Conservation (phyloP, 352 stramenopile genomes). For the Phytophthora kernoviae region DNA sequence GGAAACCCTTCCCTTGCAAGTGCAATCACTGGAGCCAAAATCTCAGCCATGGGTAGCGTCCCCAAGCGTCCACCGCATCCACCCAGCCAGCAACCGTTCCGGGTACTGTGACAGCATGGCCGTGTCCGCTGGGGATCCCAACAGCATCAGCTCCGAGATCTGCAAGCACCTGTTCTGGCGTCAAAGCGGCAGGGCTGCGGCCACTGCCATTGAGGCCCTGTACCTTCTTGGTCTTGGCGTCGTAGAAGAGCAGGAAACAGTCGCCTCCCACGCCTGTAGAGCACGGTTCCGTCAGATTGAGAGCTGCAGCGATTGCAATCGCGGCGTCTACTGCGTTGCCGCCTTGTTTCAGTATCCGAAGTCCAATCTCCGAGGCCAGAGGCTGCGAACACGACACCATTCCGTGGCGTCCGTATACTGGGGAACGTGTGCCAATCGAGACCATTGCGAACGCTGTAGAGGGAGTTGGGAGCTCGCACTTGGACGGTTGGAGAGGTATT, state of each 20-base stretch:
- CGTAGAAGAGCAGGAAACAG: conserved; percentile 96
- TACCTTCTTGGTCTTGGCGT: conserved; percentile 85
- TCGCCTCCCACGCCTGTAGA: conserved; percentile 90
- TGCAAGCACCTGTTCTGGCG: conserved; percentile 60
- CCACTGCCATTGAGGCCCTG: conserved; percentile 94
- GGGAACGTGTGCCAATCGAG: conserved; percentile 75
- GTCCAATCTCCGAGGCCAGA: conserved; percentile 91
- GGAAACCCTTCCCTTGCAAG: conserved; percentile 94
- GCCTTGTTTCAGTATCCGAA: conserved; percentile 87
- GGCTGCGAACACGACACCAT: conserved; percentile 95
- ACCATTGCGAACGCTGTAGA: conserved; percentile 34
- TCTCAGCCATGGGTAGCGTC: conserved; percentile 81
- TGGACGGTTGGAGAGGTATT: conserved; percentile 12
- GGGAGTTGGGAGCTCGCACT: neutral
- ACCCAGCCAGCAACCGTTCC: conserved; percentile 93
- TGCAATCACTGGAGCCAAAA: conserved; percentile 90
- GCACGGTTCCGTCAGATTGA: conserved; percentile 74
- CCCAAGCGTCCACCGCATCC: conserved; percentile 88
- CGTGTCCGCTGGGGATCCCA: conserved; percentile 56
- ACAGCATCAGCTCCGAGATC: conserved; percentile 45
- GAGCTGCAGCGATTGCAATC: conserved; percentile 59
- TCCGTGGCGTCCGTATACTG: conserved; percentile 88
- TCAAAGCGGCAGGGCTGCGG: conserved; percentile 80
- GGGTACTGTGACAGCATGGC: conserved; percentile 86
- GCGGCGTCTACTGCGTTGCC: conserved; percentile 96